These are phyloP conservation scores for Xanthoceras sorbifolium DNA, from an alignment of 345 rosid genomes.

Conservation along the genomic window DNA sequence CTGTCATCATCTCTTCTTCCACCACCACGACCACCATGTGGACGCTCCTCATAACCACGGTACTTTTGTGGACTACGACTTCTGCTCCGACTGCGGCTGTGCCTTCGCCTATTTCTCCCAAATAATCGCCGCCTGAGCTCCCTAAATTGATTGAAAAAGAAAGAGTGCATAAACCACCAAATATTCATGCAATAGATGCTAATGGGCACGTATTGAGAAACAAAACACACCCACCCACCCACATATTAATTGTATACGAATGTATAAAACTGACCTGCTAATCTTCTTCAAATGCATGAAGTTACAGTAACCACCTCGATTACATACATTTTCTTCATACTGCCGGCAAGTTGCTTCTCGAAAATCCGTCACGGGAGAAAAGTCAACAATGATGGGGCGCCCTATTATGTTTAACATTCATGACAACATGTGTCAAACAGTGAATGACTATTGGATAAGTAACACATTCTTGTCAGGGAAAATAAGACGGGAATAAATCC, in stretches of 20 bases:
- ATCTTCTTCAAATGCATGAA: slow-evolving; percentile 67
- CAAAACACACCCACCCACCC: too few species aligned
- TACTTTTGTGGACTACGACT: slow-evolving; percentile 49
- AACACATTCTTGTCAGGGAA: neutral
- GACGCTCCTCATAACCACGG: slow-evolving; percentile 32
- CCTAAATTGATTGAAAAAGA: slow-evolving; percentile 25
- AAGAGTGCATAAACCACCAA: slow-evolving; percentile 1
- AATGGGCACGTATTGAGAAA: neutral
- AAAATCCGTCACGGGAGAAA: slow-evolving; percentile 57
- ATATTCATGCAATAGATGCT: neutral
- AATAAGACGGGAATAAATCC: neutral
- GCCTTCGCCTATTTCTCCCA: slow-evolving; percentile 41
- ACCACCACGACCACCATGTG: slow-evolving; percentile 35
- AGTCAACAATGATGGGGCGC: slow-evolving; percentile 55
- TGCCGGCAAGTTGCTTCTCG: slow-evolving; percentile 66
- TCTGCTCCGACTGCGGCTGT: slow-evolving; percentile 42
- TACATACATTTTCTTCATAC: slow-evolving; percentile 62
- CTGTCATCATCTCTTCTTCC: slow-evolving; percentile 47
- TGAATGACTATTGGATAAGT: neutral
- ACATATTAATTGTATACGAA: neutral
- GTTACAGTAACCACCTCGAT: slow-evolving; percentile 63
- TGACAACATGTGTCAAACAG: neutral
- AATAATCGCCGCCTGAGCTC: slow-evolving; percentile 53
- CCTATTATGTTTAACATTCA: slow-evolving; percentile 30
- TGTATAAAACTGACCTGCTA: slow-evolving; percentile 35